Evolutionary conservation across 768 basidiomycete species (phyloP), one percentile per base, ranked within the genome.

Genomic region (Cubamyces sp.): DNA sequence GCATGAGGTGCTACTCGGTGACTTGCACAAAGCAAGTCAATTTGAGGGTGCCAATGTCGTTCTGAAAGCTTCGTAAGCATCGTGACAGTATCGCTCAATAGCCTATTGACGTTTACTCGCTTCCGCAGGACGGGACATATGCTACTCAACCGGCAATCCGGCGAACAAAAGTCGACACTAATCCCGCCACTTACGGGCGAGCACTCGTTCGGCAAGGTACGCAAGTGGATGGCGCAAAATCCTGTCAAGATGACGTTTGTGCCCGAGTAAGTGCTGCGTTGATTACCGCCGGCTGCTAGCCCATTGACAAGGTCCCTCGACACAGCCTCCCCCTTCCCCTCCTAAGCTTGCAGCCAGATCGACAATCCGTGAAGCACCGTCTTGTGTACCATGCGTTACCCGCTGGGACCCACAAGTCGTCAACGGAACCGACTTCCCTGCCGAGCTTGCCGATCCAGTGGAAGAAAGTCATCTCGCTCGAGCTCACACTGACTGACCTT

Each of bases 101-200:
- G 41, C 15, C 37, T 15, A 18, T 7, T 47, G 21, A 64, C 40
- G 5, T 18, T 58, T 55, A 64, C 42, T 34, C 50, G 60, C 23
- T 40, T 42, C 23, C 21, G 25, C 54, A 91, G 88, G 34, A 70
- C 84, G 39, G 89, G 89, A 0, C 87, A 91, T 68, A 56, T 88
- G 15, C 74, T 91, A n/a, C 72, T 87, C 54, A 74, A 76, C 14
- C 74, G 79, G 2, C 59, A 71, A 8, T 66, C 74, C n/a, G 56
- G 69, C 37, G 73, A 73, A 41, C 73, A 75, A 53, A 76, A 71
- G 39, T 64, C 72, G 7, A 77, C 72, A 15, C 75, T 88, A 25
- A 68, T 73, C 21, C 81, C 86, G 26, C 86, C 86, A 11, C 66
- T 87, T 15, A 68, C 71, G 45, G 82, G 82, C 12, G 66, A 72